A percentile compares a stretch with the other conserved stretches of the same genome.
phyloP scores from a whole-genome alignment of 2,329 filamentous ascomycete genomes.

The Neodidymelliopsis sp. region DNA sequence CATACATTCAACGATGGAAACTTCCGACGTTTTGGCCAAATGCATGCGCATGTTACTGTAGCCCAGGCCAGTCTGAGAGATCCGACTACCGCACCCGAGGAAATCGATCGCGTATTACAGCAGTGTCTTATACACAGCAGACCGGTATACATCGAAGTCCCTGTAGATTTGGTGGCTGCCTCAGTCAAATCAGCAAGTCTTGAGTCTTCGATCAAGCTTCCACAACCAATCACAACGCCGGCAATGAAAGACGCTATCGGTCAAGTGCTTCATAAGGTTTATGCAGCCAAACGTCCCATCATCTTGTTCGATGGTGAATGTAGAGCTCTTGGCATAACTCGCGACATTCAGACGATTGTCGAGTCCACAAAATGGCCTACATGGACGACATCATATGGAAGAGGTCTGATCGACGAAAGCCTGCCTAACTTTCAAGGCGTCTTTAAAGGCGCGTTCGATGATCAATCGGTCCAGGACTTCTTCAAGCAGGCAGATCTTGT shows the following conservation, averaged over 20 bases:
- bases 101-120: constrained; percentile 61
- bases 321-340: constrained; percentile 52
- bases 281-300: constrained; percentile 56
- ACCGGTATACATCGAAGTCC: constrained; percentile 65
- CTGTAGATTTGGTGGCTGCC: constrained; percentile 59
- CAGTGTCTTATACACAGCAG: constrained; percentile 61
- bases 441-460: constrained; percentile 55
- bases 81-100: constrained; percentile 54
- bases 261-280: constrained; percentile 53
- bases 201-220: constrained; percentile 11
- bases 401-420: constrained; percentile 60
- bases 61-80: constrained; percentile 59
- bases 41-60: constrained; percentile 59
- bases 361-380: constrained; percentile 57
- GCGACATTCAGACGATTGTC: constrained; percentile 55
- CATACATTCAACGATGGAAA: constrained; percentile 73
- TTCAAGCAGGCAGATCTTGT: constrained; percentile 55
- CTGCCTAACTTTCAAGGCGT: constrained; percentile 59
- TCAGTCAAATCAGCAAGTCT: constrained; percentile 46
- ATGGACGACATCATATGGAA: constrained; percentile 58
- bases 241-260: constrained; percentile 41
- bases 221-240: constrained; percentile 22
- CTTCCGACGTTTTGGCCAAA: constrained; percentile 59
- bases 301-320: constrained; percentile 63
- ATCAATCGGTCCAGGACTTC: constrained; percentile 44